Percentiles rank a stretch among this genome's conserved stretches.
phyloP scores from a whole-genome alignment of 495 filamentous ascomycete genomes.

The Penicillium salamii region DNA sequence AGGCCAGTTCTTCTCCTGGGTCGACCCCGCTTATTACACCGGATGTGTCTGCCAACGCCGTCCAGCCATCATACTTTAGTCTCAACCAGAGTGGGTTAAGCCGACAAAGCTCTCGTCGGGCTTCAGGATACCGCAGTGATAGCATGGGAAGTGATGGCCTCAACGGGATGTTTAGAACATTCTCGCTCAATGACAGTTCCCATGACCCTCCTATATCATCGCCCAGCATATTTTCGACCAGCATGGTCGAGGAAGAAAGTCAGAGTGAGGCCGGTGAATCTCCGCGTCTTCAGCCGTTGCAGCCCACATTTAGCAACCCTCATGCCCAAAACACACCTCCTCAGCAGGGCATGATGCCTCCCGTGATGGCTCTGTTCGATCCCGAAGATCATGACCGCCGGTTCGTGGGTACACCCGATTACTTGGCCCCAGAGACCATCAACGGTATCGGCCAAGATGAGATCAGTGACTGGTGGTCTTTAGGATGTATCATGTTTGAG shows the following conservation, averaged over 20 bases:
- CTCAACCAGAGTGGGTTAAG: conserved; percentile 64
- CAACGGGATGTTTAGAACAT: conserved; percentile 76
- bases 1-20: conserved; percentile 71
- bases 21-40: conserved; percentile 88
- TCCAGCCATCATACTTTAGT: conserved; percentile 92
- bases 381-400: conserved; percentile 89
- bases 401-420: conserved; percentile 97
- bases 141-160: conserved; percentile 85
- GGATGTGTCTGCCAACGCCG: conserved; percentile 60
- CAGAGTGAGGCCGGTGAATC: conserved; percentile 66
- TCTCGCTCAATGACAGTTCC: conserved; percentile 69
- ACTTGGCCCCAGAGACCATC: conserved; percentile 95
- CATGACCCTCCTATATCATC: conserved; percentile 30
- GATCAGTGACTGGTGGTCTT: conserved; percentile 98
- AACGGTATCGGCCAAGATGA: conserved; percentile 93
- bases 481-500: conserved; percentile 96
- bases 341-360: conserved; percentile 80
- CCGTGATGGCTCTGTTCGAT: conserved; percentile 93
- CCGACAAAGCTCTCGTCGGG: conserved; percentile 72
- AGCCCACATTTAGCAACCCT: conserved; percentile 54
- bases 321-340: conserved; percentile 59
- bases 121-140: conserved; percentile 88
- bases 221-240: conserved; percentile 37
- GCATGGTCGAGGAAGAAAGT: conserved; percentile 67
- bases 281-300: conserved; percentile 64